Base-by-base conservation (phyloP, 805 yeast species). In the Saccharomycopsis sp. region DNA sequence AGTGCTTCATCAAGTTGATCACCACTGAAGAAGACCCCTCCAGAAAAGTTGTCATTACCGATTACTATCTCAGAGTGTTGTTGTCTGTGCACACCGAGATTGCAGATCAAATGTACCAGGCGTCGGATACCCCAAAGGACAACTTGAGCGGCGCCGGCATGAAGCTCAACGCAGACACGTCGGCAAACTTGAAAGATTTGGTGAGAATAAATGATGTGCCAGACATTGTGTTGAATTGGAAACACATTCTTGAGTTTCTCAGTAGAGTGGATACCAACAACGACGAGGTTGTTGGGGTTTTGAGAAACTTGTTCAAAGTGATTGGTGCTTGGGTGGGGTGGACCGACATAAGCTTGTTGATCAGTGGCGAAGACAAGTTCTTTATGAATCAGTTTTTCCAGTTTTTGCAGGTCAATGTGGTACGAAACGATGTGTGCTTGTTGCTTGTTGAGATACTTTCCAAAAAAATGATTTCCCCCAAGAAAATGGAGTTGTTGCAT, bases 261-360 rank as follows among this genome's bases (percentile, higher is more conserved):
- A 8, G n/a, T 6, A 30, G n/a, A 13, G 64, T 77, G 10, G 60
- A 83, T 44, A 54, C 55, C 9, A 61, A 57, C 52, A 63, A 54
- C 36, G 51, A 54, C 38, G 41, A 54, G 41, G 41, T 52, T 37
- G 51, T 55, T 48, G 75, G 74, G 45, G 68, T 81, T 47, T 51
- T 83, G 53, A 75, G 70, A 48, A 71, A 71, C 45, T 63, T 76
- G 5, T 67, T 86, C 37, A 67, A 67, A 39, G 77, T 77, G 41
- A 74, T 92, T 42, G 96, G 96, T 8, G 75, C 76, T 9, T 92
- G 82, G 71, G 82, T 87, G 18, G 78, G 88, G 18, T 92, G 99
- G 98, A 85, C 88, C 57, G 94, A 85, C 56, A 77, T 88, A 46
- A 67, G 78, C 41, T 65, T 85, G 51, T 75, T 89, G 41, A 68